Conservation (phyloP, 306 rosid species). For the Prunus dulcis region DNA sequence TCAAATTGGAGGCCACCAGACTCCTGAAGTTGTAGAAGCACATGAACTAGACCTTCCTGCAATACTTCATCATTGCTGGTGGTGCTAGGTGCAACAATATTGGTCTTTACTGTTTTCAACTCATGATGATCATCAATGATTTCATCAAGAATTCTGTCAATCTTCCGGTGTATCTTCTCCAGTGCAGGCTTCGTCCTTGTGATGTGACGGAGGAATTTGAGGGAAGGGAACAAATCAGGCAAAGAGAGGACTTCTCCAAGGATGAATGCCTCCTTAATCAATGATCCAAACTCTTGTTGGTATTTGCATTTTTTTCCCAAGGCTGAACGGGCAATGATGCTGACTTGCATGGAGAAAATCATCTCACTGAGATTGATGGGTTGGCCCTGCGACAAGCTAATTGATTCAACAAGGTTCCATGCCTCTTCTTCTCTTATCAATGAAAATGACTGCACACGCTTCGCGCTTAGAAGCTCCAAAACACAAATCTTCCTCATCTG, state of each 20-base stretch:
- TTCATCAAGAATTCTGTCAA: neutral
- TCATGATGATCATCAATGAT: neutral
- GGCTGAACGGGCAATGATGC: neutral
- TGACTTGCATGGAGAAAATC: neutral
- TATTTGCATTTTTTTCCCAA: neutral
- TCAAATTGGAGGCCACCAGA: no score
- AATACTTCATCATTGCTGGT: no score
- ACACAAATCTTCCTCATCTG: neutral
- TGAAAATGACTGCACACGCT: neutral
- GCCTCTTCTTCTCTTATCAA: neutral
- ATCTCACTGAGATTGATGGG: neutral
- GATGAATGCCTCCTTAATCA: neutral
- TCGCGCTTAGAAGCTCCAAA: neutral
- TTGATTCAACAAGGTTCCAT: neutral
- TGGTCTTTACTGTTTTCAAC: no score
- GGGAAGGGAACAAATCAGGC: neutral
- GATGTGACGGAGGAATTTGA: neutral
- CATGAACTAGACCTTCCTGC: no score
- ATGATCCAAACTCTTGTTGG: neutral
- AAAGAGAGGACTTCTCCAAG: neutral
- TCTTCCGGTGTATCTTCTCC: neutral
- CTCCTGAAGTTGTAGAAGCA: no score
- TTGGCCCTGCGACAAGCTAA: neutral
- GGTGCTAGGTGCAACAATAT: no score
- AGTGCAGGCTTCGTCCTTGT: neutral